Base-by-base conservation (phyloP, 2,329 filamentous ascomycete species). In the Knufia petricola region DNA sequence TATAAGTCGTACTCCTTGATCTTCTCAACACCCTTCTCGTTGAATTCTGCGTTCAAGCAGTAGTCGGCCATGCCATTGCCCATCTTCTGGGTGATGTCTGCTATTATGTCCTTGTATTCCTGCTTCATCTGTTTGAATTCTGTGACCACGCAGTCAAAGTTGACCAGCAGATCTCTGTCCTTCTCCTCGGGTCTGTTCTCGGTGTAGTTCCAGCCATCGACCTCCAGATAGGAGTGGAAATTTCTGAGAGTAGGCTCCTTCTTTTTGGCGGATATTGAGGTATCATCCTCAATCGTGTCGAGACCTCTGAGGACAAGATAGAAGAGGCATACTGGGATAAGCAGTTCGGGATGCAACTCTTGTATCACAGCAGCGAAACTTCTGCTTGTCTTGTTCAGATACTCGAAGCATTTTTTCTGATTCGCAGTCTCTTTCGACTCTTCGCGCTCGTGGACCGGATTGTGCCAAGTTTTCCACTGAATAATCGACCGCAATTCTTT, bases 11-110 rank as follows among this genome's bases (percentile, higher is more conserved):
- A 98, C 59, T 96, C 89, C 46, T 83, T 76, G 58, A 94, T 70
- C 0, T 85, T 90, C 62, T 87, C 76, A 51, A 96, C 83, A 41
- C 87, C 87, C 51, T 87, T 80, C 56, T 78, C 72, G 59, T 88
- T 87, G 67, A 85, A 77, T 59, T 92, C 86, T 12, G 86, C 82
- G 60, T 94, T 92, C 58, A 85, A 75, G 34, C 79, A 85, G 65
- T 94, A 98, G 69, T 98, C 90, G 23, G 92, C 92, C 92, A 98
- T 98, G 58, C 92, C 92, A 62, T 96, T 89, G 55, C 89, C 90
- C 92, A 98, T 98, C 70, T 87, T 85, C 62, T 82, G 73, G 26
- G 88, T 87, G 63, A 96, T 95, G 60, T 96, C 90, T 68, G 84
- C 83, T 68, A 98, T 92, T 63, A 96, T 89, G 4, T 75, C 78